Evolutionary conservation across 192 early-diverging fungal species (phyloP).

Genomic region (Gonapodya sp.): DNA sequence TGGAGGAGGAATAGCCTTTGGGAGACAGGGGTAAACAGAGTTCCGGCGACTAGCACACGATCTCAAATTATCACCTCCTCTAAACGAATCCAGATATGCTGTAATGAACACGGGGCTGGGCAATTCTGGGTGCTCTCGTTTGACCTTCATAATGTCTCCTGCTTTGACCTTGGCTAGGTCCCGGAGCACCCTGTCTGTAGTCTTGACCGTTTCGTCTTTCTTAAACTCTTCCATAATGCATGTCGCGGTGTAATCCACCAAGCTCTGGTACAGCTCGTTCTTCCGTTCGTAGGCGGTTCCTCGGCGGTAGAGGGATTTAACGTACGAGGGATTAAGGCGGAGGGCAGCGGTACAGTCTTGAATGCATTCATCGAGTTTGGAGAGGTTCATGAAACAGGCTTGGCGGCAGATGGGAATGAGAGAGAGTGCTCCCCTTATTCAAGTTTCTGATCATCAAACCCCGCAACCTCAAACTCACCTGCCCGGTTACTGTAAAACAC

Average conservation of each 20-base stretch:
- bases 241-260: conserved; percentile 72
- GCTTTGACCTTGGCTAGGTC: conserved; percentile 67
- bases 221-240: conserved; percentile 94
- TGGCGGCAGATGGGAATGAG: conserved; percentile 29
- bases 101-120: conserved; percentile 88
- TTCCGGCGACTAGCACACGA: too few relatives aligned
- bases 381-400: conserved; percentile 13
- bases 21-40: too few relatives aligned
- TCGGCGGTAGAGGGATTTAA: conserved; percentile 17
- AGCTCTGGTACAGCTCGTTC: neutral
- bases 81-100: conserved; percentile 92
- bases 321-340: conserved; percentile 42
- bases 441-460: conserved; percentile 44
- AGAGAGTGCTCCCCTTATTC: conserved; percentile 35
- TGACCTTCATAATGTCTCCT: conserved; percentile 57
- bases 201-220: conserved; percentile 62
- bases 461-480: conserved; percentile 37
- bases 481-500: conserved; percentile 94
- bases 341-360: conserved; percentile 44
- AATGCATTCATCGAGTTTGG: conserved; percentile 39
- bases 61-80: conserved; percentile 26
- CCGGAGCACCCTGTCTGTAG: conserved; percentile 86
- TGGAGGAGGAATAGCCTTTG: neutral
- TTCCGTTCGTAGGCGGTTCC: neutral
- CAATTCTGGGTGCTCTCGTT: conserved; percentile 34